Evolutionary conservation across 179 eudicot species (phyloP), one percentile per base, ranked within the genome.

Genomic region (Spinacia oleracea): DNA sequence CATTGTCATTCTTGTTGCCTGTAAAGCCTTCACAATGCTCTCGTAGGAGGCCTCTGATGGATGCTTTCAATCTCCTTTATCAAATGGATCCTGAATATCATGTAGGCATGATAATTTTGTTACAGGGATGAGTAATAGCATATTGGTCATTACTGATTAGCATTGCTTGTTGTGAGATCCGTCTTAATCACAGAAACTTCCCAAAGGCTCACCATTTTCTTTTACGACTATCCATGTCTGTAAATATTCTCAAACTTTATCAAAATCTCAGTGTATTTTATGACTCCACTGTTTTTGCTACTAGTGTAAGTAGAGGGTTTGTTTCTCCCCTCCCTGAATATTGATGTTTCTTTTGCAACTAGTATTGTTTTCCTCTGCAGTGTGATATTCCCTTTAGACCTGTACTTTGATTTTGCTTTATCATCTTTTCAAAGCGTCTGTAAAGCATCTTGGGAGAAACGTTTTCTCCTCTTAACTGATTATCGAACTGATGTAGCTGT

Each of bases 401-500:
- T 64, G 38, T 65, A 15, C 20, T 27, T 53, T 53, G 18, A 29
- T n/a, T 23, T 31, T 8, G 15, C 50, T 55, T 71, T 31, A 29
- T 35, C 43, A 21, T 66, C 70, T 63, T 43, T 29, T 35, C 27
- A 32, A 43, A 18, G 58, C 59, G 16, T 27, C 12, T 75, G 69
- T 29, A 40, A 23, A 21, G 51, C 18, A 42, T 55, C 58, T 15
- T 56, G 46, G 66, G 21, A 53, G 42, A 53, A 79, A 63, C n/a
- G 18, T 53, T 53, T 79, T 29, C 25, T 53, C 27, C 35, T 76
- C 32, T 60, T 8, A 6, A 25, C 66, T 38, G 68, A 62, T 48
- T n/a, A 70, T 56, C 23, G 69, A 74, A 35, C 59, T 75, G 29
- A 23, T 60, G 73, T 48, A 50, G 42, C 78, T 74, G 10, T 67